phyloP scores from a whole-genome alignment of 148 eudicot species.

The Camellia lanceoleosa region DNA sequence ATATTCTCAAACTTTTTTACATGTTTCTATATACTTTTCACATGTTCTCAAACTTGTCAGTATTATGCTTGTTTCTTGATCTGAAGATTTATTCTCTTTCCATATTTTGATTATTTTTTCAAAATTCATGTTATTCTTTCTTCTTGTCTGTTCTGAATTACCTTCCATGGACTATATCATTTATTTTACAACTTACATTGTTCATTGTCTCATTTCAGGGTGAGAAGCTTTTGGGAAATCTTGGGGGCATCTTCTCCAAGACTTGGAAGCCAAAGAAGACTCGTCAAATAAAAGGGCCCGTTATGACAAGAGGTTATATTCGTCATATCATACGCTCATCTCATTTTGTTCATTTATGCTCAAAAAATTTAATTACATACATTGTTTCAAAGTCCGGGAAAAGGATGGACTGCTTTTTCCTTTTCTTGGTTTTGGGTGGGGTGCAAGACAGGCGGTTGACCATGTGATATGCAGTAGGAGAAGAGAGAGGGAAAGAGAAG shows the following conservation, averaged over 20 bases:
- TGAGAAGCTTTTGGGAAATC: conserved; percentile 95
- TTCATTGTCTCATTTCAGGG: conserved; percentile 44
- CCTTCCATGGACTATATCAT: background rate
- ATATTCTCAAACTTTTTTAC: too few species aligned
- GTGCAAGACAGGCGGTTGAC: background rate
- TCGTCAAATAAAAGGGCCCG: conserved; percentile 66
- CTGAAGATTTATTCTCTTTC: too few species aligned
- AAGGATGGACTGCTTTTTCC: background rate
- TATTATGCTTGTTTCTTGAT: too few species aligned
- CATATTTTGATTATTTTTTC: too few species aligned
- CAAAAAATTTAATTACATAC: background rate
- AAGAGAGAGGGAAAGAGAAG: too few species aligned
- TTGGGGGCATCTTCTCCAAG: conserved; percentile 85
- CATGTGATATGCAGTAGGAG: background rate
- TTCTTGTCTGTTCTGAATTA: background rate
- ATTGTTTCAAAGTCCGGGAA: background rate
- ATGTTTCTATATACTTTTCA: too few species aligned
- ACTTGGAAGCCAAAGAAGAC: conserved; percentile 93
- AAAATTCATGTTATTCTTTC: too few species aligned
- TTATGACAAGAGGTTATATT: conserved; percentile 53
- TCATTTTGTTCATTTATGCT: background rate
- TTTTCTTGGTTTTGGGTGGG: background rate
- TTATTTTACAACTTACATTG: background rate
- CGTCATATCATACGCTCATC: background rate
- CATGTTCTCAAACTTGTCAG: background rate